Conservation (phyloP, 148 eudicot species). For the Cornus kousa region DNA sequence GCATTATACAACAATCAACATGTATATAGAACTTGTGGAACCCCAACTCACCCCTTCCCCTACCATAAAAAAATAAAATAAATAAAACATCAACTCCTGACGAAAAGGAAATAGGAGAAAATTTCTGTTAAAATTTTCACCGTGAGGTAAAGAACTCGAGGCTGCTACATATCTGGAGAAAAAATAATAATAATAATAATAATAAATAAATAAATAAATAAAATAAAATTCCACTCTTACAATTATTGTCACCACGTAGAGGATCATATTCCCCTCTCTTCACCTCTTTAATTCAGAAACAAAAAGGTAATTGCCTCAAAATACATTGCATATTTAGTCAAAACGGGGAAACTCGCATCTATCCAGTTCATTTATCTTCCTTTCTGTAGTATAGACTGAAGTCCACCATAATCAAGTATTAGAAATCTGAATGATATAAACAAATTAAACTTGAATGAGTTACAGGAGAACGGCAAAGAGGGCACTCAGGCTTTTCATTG, state of each 20-base stretch:
- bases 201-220: no score
- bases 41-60: no score
- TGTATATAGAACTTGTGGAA: no score
- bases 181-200: no score
- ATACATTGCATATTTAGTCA: neutral
- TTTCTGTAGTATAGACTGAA: neutral
- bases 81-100: no score
- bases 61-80: no score
- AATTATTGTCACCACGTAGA: neutral
- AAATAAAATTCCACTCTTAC: no score
- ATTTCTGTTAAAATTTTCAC: no score
- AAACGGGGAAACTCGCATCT: neutral
- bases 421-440: constrained; percentile 92
- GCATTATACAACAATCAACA: no score
- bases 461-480: constrained; percentile 87
- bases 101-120: no score
- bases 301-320: neutral
- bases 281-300: neutral
- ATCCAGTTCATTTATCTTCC: constrained; percentile 1
- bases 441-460: constrained; percentile 94
- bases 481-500: constrained; percentile 99
- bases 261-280: neutral
- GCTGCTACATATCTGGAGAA: no score
- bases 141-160: no score
- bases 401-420: constrained; percentile 11